Conservation (phyloP, 495 filamentous ascomycete species). For the Chaetomium tenue region DNA sequence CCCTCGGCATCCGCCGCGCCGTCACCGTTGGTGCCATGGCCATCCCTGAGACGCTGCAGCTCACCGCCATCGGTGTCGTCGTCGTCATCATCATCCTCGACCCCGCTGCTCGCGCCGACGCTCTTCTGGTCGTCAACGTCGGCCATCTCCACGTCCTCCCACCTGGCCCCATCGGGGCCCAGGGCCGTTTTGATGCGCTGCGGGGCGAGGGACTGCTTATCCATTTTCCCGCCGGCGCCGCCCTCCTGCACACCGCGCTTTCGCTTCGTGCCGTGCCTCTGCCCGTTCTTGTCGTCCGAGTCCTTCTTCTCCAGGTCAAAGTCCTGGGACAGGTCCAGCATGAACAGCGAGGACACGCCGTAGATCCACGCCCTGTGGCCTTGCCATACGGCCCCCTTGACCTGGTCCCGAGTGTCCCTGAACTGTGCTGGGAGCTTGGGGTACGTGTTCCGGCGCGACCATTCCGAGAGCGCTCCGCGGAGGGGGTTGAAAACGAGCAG, state of each 20-base stretch:
- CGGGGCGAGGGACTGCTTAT: slow-evolving; percentile 45
- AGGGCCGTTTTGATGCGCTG: slow-evolving; percentile 35
- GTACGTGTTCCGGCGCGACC: slow-evolving; percentile 81
- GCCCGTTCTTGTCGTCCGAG: slow-evolving; percentile 23
- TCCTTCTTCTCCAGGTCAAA: slow-evolving; percentile 44
- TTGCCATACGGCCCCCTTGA: slow-evolving; percentile 86
- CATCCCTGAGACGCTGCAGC: slow-evolving; percentile 39
- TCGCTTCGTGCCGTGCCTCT: slow-evolving; percentile 50
- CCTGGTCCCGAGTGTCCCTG: slow-evolving; percentile 65
- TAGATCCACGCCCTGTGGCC: slow-evolving; percentile 78
- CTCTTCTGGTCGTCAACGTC: slow-evolving; percentile 44
- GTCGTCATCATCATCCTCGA: slow-evolving; percentile 46
- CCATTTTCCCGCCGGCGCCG: slow-evolving; percentile 61
- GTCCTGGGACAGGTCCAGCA: slow-evolving; percentile 81
- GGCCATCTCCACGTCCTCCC: slow-evolving; percentile 40
- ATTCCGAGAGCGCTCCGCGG: slow-evolving; percentile 70
- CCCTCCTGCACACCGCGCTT: slow-evolving; percentile 51
- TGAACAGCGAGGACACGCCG: slow-evolving; percentile 81
- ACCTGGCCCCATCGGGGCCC: slow-evolving; percentile 48
- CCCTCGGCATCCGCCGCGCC: slow-evolving; percentile 24
- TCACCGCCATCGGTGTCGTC: slow-evolving; percentile 39
- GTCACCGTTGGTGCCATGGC: slow-evolving; percentile 26
- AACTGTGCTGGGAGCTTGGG: slow-evolving; percentile 71
- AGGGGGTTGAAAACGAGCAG: slow-evolving; percentile 74
- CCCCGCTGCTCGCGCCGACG: slow-evolving; percentile 37